Base-by-base conservation (phyloP, 345 rosid species). In the Cardamine chenopodiifolia region DNA sequence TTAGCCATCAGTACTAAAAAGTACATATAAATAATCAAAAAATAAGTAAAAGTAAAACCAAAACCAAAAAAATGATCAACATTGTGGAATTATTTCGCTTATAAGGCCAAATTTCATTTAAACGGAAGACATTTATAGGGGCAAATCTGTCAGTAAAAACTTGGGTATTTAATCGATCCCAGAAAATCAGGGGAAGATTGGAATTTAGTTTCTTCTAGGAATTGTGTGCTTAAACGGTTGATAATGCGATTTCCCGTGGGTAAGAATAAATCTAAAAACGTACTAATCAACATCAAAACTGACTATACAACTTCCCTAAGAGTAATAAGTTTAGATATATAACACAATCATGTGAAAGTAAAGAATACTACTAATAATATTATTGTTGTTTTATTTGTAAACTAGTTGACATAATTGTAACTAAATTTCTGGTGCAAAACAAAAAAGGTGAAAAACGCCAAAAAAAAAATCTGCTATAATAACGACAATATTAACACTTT, bases 131-230 rank as follows among this genome's bases (percentile, higher is more conserved):
- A 62, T 2, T 6, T 18, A 20, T 75, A 68, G 56, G 34, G 49
- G 34, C 15, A 69, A 47, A 76, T 69, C 40, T 1, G 64, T 68
- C 50, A 53, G 9, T 18, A 49, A 6, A 32, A 2, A 0, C 23
- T 8, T 0, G 9, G 2, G 44, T 69, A 6, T 52, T 37, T 48
- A 44, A n/a, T 20, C 20, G 50, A 76, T 18, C 6, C 14, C 69
- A 53, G 57, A 52, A 59, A 76, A 68, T 68, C 58, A 68, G 69
- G 70, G 58, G 57, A 40, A 34, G 18, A 60, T 66, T 58, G 9
- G 14, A 35, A 22, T 48, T 37, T 74, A 73, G 71, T 37, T 44
- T 23, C 18, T 14, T 74, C 32, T 26, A 74, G 54, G 78, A 18
- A 56, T 44, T 44, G 18, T 66, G 66, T 66, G 72, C 10, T 57